Evolutionary conservation across 768 basidiomycete genomes (phyloP).

Genomic region (Lanmaoa rubissima): DNA sequence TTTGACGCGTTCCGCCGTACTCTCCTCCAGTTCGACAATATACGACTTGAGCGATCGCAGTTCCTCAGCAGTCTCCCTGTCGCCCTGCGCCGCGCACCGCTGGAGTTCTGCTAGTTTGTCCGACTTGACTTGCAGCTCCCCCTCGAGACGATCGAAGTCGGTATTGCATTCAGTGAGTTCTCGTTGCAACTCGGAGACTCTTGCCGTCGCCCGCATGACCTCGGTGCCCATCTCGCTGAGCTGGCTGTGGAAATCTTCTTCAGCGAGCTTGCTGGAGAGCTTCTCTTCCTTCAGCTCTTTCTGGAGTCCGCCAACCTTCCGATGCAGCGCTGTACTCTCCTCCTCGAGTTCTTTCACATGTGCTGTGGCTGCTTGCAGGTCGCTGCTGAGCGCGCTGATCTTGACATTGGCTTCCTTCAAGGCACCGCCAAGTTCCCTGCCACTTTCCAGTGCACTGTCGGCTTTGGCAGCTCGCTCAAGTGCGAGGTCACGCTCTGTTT

Average conservation of each 20-base stretch:
- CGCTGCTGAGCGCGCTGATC: slow-evolving; percentile 51
- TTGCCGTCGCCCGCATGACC: slow-evolving; percentile 32
- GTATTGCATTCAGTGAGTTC: slow-evolving; percentile 43
- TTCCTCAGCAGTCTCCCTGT: slow-evolving; percentile 30
- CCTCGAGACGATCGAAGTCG: slow-evolving; percentile 32
- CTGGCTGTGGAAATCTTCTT: slow-evolving; percentile 39
- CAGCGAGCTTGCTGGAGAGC: slow-evolving; percentile 37
- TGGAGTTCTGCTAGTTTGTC: slow-evolving; percentile 26
- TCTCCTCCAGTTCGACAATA: slow-evolving; percentile 59
- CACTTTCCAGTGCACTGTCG: slow-evolving; percentile 60
- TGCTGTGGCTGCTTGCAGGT: slow-evolving; percentile 50
- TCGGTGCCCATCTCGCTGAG: slow-evolving; percentile 31
- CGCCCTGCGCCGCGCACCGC: slow-evolving; percentile 23
- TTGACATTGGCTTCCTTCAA: slow-evolving; percentile 64
- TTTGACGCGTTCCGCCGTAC: slow-evolving; percentile 50
- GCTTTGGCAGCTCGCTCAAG: slow-evolving; percentile 62
- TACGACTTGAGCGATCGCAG: slow-evolving; percentile 46
- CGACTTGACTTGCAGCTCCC: slow-evolving; percentile 42
- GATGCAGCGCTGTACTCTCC: slow-evolving; percentile 52
- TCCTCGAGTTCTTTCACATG: slow-evolving; percentile 64
- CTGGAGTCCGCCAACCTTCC: slow-evolving; percentile 54
- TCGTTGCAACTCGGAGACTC: slow-evolving; percentile 43
- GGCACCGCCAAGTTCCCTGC: slow-evolving; percentile 66
- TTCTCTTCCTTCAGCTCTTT: slow-evolving; percentile 55
- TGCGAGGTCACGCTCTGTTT: slow-evolving; percentile 54